Evolutionary conservation across 345 rosid species (phyloP).

Genomic region (Melastoma malabathricum): DNA sequence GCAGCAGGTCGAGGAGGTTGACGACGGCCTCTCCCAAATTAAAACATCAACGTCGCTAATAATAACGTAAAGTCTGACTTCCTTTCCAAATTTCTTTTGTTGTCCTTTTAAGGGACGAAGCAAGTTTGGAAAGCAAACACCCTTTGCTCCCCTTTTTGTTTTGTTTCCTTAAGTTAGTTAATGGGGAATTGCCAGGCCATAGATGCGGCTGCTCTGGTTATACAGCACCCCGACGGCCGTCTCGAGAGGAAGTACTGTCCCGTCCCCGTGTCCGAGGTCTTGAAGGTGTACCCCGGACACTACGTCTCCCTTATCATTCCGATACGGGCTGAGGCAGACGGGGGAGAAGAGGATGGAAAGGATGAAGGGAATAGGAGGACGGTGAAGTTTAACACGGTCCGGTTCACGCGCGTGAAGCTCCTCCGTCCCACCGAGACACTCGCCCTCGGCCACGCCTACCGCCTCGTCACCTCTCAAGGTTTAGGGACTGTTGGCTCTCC

Average conservation of each 20-base stretch:
- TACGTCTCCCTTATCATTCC: conserved; percentile 89
- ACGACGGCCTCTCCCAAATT: too few species aligned
- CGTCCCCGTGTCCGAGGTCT: conserved; percentile 52
- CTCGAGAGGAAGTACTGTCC: conserved; percentile 72
- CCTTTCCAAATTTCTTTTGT: too few species aligned
- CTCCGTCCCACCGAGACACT: conserved; percentile 73
- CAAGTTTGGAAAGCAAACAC: not conserved
- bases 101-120: too few species aligned
- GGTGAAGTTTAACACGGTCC: conserved; percentile 18
- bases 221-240: conserved; percentile 83
- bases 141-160: not conserved
- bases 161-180: too few species aligned
- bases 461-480: conserved; percentile 94
- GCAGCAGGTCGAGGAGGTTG: too few species aligned
- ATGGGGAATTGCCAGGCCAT: conserved; percentile 98
- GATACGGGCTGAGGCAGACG: conserved; percentile 28
- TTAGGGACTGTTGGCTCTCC: not conserved
- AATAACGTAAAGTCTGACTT: too few species aligned
- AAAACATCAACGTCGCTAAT: too few species aligned
- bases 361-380: conserved; percentile 1
- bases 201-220: conserved; percentile 89
- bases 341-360: conserved; percentile 3
- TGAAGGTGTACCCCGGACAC: conserved; percentile 79
- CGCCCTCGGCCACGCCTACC: conserved; percentile 84
- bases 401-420: conserved; percentile 84